phyloP scores from a whole-genome alignment of 2,329 filamentous ascomycete genomes.

The Xylariomycetidae sp. region DNA sequence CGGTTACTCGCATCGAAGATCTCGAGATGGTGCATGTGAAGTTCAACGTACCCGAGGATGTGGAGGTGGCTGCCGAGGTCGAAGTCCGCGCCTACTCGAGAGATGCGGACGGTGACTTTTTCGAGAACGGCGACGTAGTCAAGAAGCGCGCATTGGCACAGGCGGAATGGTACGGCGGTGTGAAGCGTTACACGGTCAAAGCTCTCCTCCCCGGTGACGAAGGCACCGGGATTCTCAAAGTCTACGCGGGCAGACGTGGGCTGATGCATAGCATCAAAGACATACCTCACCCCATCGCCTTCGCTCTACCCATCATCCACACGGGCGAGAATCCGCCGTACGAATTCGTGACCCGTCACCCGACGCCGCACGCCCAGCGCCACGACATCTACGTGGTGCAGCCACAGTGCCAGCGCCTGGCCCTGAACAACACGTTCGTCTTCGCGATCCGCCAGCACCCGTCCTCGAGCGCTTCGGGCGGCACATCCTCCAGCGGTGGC shows the following conservation, averaged over 20 bases:
- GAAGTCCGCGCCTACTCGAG: constrained; percentile 76
- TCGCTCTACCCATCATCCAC: constrained; percentile 86
- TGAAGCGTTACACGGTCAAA: constrained; percentile 91
- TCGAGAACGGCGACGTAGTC: constrained; percentile 84
- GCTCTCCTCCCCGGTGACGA: constrained; percentile 88
- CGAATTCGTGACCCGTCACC: constrained; percentile 88
- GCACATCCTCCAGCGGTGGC: constrained; percentile 35
- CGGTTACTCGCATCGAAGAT: constrained; percentile 77
- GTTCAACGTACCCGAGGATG: constrained; percentile 79
- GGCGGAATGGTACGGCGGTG: constrained; percentile 81
- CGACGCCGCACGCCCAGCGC: constrained; percentile 93
- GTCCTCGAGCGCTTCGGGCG: constrained; percentile 55
- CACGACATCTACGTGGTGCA: constrained; percentile 97
- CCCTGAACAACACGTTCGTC: constrained; percentile 95
- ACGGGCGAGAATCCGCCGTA: constrained; percentile 90
- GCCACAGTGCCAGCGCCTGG: constrained; percentile 83
- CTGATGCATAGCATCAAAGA: constrained; percentile 97
- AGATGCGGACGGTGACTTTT: constrained; percentile 85
- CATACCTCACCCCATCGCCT: constrained; percentile 86
- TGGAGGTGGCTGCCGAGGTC: constrained; percentile 89
- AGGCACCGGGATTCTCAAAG: constrained; percentile 78
- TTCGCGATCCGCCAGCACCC: constrained; percentile 94
- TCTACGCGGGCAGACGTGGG: constrained; percentile 91
- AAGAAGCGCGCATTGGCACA: constrained; percentile 86
- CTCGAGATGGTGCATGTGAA: constrained; percentile 90